Percentiles rank a stretch among this genome's conserved stretches.
phyloP scores from a whole-genome alignment of 495 filamentous ascomycete species.

The Talaromyces trachyspermus region DNA sequence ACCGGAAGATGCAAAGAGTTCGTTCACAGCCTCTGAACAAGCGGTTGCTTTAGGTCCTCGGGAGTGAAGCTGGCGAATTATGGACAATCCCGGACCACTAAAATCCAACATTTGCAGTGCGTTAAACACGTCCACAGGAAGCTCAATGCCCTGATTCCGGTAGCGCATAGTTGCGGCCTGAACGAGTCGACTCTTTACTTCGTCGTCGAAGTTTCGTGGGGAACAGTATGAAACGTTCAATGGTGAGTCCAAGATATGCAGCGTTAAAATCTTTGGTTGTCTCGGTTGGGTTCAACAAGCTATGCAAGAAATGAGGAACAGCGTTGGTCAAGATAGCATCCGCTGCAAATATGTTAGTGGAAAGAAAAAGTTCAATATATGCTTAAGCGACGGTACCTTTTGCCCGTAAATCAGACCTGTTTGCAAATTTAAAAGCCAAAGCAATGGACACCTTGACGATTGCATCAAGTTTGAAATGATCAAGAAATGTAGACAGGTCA shows the following conservation, averaged over 20 bases:
- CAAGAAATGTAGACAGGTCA: conserved; percentile 84
- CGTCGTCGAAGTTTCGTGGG: conserved; percentile 75
- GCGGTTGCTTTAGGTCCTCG: conserved; percentile 58
- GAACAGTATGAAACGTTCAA: conserved; percentile 75
- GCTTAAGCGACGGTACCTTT: conserved; percentile 60
- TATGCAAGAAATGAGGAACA: conserved; percentile 65
- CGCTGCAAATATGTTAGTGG: conserved; percentile 44
- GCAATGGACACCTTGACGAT: conserved; percentile 82
- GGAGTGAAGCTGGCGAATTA: conserved; percentile 72
- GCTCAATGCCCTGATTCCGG: conserved; percentile 46
- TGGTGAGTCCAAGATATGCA: conserved; percentile 62
- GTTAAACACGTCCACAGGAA: conserved; percentile 65
- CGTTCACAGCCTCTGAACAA: conserved; percentile 45
- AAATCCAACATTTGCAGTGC: conserved; percentile 67
- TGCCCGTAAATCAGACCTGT: conserved; percentile 69
- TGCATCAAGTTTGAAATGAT: conserved; percentile 87
- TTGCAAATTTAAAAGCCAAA: conserved; percentile 74
- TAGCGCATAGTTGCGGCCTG: conserved; percentile 65
- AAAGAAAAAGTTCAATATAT: conserved; percentile 7
- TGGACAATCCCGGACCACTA: conserved; percentile 52
- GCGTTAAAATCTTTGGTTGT: conserved; percentile 55
- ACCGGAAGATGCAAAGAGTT: conserved; percentile 58
- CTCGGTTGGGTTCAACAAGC: conserved; percentile 52
- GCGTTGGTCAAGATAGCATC: conserved; percentile 75
- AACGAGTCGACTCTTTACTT: conserved; percentile 58